Conservation (phyloP, 768 basidiomycete genomes). For the Hysterangium stoloniferum region DNA sequence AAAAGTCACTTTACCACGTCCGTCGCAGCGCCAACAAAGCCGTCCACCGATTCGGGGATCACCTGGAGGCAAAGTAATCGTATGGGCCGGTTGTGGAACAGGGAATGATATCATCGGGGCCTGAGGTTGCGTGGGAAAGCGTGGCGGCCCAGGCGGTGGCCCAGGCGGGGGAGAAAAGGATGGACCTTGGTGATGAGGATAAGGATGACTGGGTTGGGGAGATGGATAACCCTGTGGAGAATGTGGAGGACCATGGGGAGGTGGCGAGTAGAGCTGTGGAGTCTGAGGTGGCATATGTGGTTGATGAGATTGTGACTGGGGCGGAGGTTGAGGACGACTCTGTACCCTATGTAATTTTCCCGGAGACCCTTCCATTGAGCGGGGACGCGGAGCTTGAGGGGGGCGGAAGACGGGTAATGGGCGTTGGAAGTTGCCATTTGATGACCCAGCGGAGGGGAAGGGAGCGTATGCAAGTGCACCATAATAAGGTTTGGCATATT, state of each 20-base stretch:
- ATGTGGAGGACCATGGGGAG: not conserved
- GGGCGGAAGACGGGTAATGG: constrained; percentile 28
- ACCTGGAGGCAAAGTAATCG: constrained; percentile 49
- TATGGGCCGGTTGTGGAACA: constrained; percentile 33
- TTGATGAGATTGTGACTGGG: constrained; percentile 8
- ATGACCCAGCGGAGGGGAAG: constrained; percentile 21
- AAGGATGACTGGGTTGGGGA: constrained; percentile 14
- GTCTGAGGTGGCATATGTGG: no score
- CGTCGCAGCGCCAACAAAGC: constrained; percentile 58
- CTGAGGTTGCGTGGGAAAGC: no score
- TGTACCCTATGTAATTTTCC: not conserved
- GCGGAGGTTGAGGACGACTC: not conserved
- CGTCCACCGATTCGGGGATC: constrained; percentile 65
- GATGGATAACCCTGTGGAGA: constrained; percentile 13
- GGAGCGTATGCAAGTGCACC: constrained; percentile 52
- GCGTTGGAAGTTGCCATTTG: constrained; percentile 26
- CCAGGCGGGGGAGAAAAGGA: not conserved
- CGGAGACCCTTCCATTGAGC: not conserved
- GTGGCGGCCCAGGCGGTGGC: constrained; percentile 18
- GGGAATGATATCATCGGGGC: no score
- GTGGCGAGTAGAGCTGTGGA: not conserved
- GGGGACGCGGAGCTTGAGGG: constrained; percentile 13
- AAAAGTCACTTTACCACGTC: constrained; percentile 43
- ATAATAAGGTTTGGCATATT: constrained; percentile 51
- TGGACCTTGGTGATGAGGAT: not conserved